Conservation (phyloP, 169 alveolate genomes). For the Plasmodium malariae region DNA sequence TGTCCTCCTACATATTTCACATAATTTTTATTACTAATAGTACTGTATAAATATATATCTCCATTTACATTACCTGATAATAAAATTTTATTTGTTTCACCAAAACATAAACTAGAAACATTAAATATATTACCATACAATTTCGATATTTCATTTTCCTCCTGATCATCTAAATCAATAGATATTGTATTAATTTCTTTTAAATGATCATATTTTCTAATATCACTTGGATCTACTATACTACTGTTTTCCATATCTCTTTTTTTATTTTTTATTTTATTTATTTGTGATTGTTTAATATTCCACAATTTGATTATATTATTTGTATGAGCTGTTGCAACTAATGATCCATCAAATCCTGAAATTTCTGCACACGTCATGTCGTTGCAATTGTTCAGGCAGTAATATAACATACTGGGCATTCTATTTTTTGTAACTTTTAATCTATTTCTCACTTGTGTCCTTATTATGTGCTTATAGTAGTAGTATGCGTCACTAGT, state of each 20-base stretch:
- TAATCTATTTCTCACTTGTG: slow-evolving; percentile 50
- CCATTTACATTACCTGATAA: slow-evolving; percentile 76
- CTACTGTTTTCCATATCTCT: slow-evolving; percentile 28
- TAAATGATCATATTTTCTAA: slow-evolving; percentile 24
- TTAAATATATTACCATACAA: slow-evolving; percentile 60
- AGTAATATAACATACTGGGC: slow-evolving; percentile 73
- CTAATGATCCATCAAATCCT: slow-evolving; percentile 66
- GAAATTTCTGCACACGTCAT: slow-evolving; percentile 77
- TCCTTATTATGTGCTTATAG: slow-evolving; percentile 56
- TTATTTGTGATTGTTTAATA: slow-evolving; percentile 48
- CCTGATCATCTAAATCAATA: slow-evolving; percentile 41
- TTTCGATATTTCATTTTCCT: slow-evolving; percentile 54
- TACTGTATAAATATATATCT: slow-evolving; percentile 69
- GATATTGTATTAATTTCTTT: slow-evolving; percentile 22
- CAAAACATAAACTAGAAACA: slow-evolving; percentile 67
- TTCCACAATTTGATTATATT: slow-evolving; percentile 73
- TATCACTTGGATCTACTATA: background rate
- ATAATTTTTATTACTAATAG: slow-evolving; percentile 70
- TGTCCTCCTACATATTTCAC: slow-evolving; percentile 75
- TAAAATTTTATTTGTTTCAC: slow-evolving; percentile 74
- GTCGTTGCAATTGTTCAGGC: slow-evolving; percentile 69
- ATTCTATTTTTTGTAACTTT: slow-evolving; percentile 68
- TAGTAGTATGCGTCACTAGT: slow-evolving; percentile 62
- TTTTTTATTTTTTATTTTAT: slow-evolving; percentile 47
- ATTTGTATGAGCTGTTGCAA: slow-evolving; percentile 75